Percentiles rank a stretch among this genome's conserved stretches.
These are phyloP conservation scores for Cryptococcus maquisensis DNA, from an alignment of 1,284 basidiomycete species.

Conservation along the genomic window DNA sequence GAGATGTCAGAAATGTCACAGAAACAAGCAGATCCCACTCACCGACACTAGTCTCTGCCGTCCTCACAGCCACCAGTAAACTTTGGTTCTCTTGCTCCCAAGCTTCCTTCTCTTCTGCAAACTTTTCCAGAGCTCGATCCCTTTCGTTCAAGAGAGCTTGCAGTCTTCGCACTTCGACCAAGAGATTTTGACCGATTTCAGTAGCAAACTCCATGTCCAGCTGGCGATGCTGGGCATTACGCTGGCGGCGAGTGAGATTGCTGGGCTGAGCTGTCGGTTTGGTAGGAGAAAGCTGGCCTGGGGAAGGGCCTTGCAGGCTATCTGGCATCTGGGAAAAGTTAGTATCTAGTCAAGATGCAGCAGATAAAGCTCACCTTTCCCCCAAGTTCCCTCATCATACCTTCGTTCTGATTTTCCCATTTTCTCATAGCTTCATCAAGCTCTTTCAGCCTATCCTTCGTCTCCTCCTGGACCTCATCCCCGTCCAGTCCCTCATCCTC, in stretches of 20 bases:
- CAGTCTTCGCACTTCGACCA: slow-evolving; percentile 80
- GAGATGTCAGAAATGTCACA: slow-evolving; percentile 7
- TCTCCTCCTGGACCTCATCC: slow-evolving; percentile 53
- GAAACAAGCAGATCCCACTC: slow-evolving; percentile 27
- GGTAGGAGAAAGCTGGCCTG: slow-evolving; percentile 5
- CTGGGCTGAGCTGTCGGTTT: slow-evolving; percentile 28
- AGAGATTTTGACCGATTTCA: slow-evolving; percentile 84
- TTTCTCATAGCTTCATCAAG: slow-evolving; percentile 68
- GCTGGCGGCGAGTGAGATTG: slow-evolving; percentile 44
- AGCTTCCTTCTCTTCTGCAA: slow-evolving; percentile 79
- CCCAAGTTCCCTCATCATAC: slow-evolving; percentile 64
- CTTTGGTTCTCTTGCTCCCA: slow-evolving; percentile 67
- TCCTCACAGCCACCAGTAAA: slow-evolving; percentile 63
- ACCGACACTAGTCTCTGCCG: slow-evolving; percentile 76
- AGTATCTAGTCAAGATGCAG: background rate
- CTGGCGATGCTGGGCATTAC: slow-evolving; percentile 49
- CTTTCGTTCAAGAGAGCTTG: slow-evolving; percentile 81
- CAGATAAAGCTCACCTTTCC: slow-evolving; percentile 57
- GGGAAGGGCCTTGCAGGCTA: slow-evolving; percentile 4
- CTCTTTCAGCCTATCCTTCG: slow-evolving; percentile 67
- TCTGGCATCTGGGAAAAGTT: slow-evolving; percentile 11
- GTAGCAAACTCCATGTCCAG: slow-evolving; percentile 78
- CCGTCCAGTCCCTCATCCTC: slow-evolving; percentile 59
- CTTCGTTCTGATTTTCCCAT: slow-evolving; percentile 81
- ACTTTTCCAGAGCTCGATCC: slow-evolving; percentile 79